phyloP scores from a whole-genome alignment of 495 filamentous ascomycete genomes.

The Viridothelium virens region DNA sequence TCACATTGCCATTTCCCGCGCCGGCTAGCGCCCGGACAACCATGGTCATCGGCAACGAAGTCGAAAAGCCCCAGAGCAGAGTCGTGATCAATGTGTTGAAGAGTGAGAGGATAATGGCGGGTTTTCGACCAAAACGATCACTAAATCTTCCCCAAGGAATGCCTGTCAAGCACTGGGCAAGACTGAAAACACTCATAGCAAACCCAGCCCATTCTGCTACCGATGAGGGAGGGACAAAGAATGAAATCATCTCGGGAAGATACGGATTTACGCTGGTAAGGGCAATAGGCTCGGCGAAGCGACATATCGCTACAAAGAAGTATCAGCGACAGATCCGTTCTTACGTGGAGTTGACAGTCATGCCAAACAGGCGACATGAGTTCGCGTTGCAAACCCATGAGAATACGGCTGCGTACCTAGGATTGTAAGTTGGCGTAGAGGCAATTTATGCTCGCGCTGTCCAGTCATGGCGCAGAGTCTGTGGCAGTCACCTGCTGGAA shows the following conservation, averaged over 20 bases:
- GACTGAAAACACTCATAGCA: constrained; percentile 62
- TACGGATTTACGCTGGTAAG: constrained; percentile 85
- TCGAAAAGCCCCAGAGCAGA: constrained; percentile 71
- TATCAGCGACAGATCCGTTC: neutral
- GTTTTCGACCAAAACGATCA: constrained; percentile 67
- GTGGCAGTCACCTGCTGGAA: too few relatives aligned
- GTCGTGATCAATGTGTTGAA: constrained; percentile 64
- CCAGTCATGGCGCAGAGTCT: constrained; percentile 8
- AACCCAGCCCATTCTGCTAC: constrained; percentile 73
- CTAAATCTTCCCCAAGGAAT: constrained; percentile 73
- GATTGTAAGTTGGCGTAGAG: constrained; percentile 19
- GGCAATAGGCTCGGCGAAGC: constrained; percentile 81
- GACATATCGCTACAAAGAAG: constrained; percentile 49
- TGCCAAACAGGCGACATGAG: neutral
- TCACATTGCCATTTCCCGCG: constrained; percentile 58
- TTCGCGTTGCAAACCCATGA: neutral
- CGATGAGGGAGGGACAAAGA: constrained; percentile 62
- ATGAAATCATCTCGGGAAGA: constrained; percentile 80
- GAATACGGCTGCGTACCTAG: constrained; percentile 9
- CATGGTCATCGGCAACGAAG: constrained; percentile 63
- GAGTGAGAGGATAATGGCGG: constrained; percentile 61
- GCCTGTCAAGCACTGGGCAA: constrained; percentile 64
- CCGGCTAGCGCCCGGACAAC: constrained; percentile 60
- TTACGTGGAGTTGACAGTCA: neutral
- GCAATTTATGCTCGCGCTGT: constrained; percentile 12